Conservation (phyloP, 768 basidiomycete species). For the Termitomyces eurrhizus region DNA sequence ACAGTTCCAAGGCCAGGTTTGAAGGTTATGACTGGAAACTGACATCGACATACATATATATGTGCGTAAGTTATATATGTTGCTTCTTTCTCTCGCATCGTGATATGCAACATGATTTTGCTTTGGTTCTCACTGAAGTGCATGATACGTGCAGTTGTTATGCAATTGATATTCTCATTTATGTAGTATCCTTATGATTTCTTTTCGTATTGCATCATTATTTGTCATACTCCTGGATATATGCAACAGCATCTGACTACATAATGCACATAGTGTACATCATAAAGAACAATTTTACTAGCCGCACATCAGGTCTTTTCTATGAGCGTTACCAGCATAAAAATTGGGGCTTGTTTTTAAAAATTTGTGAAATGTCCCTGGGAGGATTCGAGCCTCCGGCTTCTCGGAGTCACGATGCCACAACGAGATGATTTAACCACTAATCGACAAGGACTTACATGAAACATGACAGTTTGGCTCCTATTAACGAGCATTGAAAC, state of each 20-base stretch:
- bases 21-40: background rate
- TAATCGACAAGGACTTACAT: background rate
- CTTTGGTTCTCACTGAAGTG: no score
- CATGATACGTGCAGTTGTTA: background rate
- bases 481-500: no score
- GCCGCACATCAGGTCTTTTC: background rate
- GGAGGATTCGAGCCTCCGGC: constrained; percentile 3
- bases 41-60: background rate
- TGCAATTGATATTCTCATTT: no score
- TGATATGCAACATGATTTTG: background rate
- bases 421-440: constrained; percentile 6
- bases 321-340: no score
- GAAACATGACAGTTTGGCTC: no score
- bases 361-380: background rate
- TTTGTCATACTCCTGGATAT: background rate
- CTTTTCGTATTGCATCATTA: background rate
- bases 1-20: background rate
- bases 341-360: no score
- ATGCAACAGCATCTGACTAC: background rate
- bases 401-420: background rate
- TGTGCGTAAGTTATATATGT: background rate
- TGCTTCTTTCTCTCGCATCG: background rate
- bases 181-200: background rate
- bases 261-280: background rate
- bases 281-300: background rate